Conservation (phyloP, 2,329 filamentous ascomycete genomes). For the Knoxdaviesia capensis region DNA sequence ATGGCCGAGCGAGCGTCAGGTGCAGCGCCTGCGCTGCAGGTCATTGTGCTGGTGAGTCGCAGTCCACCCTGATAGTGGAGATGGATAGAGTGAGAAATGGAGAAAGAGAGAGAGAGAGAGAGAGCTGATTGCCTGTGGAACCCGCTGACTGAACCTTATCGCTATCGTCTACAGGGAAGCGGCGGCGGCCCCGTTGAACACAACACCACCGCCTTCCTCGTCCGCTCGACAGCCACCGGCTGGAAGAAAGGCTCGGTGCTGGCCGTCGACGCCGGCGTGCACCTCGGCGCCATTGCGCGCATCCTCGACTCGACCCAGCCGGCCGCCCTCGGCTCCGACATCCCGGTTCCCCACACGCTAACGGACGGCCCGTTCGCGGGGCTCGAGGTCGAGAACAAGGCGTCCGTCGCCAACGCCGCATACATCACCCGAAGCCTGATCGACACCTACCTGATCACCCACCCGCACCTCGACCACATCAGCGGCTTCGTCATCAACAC, state of each 20-base stretch:
- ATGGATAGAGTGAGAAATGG: neutral
- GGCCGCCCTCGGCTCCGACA: slow-evolving; percentile 13
- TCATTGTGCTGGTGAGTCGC: slow-evolving; percentile 51
- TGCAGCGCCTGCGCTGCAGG: slow-evolving; percentile 38
- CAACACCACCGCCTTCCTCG: slow-evolving; percentile 74
- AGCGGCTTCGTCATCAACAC: slow-evolving; percentile 87
- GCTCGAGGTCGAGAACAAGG: slow-evolving; percentile 45
- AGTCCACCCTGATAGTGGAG: neutral
- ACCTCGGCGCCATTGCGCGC: slow-evolving; percentile 66
- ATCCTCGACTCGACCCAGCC: slow-evolving; percentile 44
- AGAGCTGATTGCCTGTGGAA: too few relatives aligned
- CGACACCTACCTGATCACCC: slow-evolving; percentile 80
- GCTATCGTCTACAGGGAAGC: slow-evolving; percentile 41
- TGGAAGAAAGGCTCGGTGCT: slow-evolving; percentile 73
- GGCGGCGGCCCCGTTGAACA: slow-evolving; percentile 81
- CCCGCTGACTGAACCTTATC: slow-evolving; percentile 6
- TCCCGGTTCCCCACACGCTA: slow-evolving; percentile 29
- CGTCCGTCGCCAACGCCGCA: slow-evolving; percentile 57
- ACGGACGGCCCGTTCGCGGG: slow-evolving; percentile 61
- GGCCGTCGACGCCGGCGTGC: slow-evolving; percentile 85
- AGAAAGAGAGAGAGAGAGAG: neutral
- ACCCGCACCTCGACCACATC: slow-evolving; percentile 93
- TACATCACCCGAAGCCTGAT: slow-evolving; percentile 63
- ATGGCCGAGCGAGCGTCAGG: slow-evolving; percentile 1
- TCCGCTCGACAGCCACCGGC: slow-evolving; percentile 56